Evolutionary conservation across 768 basidiomycete species (phyloP).

Genomic region (Goffeauzyma gilvescens): DNA sequence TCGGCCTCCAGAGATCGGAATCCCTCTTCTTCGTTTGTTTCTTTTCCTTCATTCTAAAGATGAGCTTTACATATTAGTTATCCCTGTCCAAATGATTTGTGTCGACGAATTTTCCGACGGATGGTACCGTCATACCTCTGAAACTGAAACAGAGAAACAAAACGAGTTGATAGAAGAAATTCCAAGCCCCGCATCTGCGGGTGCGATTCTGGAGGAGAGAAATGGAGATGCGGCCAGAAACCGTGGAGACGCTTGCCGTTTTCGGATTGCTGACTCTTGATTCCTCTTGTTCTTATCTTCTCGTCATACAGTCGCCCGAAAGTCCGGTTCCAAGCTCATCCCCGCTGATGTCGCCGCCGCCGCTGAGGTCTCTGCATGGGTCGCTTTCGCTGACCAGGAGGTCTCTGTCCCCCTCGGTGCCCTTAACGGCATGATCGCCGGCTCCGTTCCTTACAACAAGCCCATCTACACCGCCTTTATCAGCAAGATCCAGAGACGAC

Average conservation of each 20-base stretch:
- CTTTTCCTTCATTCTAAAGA: constrained; percentile 26
- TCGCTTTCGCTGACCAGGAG: constrained; percentile 52
- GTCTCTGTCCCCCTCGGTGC: constrained; percentile 37
- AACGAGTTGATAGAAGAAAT: neutral
- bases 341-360: constrained; percentile 46
- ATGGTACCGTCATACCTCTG: constrained; percentile 34
- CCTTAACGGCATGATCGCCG: constrained; percentile 36
- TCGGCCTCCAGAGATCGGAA: too few relatives aligned
- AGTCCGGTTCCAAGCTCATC: constrained; percentile 62
- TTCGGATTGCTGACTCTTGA: too few relatives aligned
- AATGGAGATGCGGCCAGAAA: too few relatives aligned
- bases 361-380: constrained; percentile 72
- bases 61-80: constrained; percentile 47
- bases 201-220: too few relatives aligned
- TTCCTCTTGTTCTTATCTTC: too few relatives aligned
- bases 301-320: constrained; percentile 44
- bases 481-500: constrained; percentile 36
- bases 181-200: too few relatives aligned
- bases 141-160: constrained; percentile 6
- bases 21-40: neutral
- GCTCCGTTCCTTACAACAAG: constrained; percentile 53
- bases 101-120: constrained; percentile 39
- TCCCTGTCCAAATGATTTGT: constrained; percentile 50
- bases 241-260: too few relatives aligned
- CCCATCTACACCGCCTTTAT: constrained; percentile 30